Evolutionary conservation across 257 asterid species (phyloP), one percentile per base, ranked within the genome.

Genomic region (Solanum peruvianum): DNA sequence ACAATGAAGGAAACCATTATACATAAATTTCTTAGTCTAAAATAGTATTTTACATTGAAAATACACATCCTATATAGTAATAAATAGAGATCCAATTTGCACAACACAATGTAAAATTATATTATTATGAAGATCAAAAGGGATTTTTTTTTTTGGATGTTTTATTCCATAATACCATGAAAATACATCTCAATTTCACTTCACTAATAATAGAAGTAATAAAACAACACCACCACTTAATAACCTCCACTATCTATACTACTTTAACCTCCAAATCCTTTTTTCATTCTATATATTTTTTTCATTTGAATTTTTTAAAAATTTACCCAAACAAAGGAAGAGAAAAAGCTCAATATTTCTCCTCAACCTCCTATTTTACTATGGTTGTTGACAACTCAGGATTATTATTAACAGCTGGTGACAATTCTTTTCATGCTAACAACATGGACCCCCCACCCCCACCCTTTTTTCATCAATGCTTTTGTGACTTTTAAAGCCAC

Each of bases 391-490:
- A 85, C 87, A 85, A 85, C 87, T 85, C 29, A 45, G 82, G 13
- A 44, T 13, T 62, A 45, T 82, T 75, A 76, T 58, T 88, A 86
- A 88, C 90, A 88, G 90, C 90, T 90, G 92, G 88, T 84, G 87
- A 86, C 92, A 86, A 88, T 90, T 90, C 92, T 88, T 90, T 88
- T 86, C 81, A 90, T 86, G 92, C 90, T 33, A 90, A 90, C 88
- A 90, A 87, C 84, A 86, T 11, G 82, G 88, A 47, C 75, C 83
- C 76, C 60, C 16, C 14, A 6, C 44, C 60, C 18, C 13, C 49
- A 7, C 62, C 33, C 69, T 47, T 52, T 44, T 69, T 42, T 81
- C 6, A 16, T 35, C 62, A 52, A 31, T 42, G 83, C 37, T 71
- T 85, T 86, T 89, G 66, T 15, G 47, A 56, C 69, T 45, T 69